Base-by-base conservation (phyloP, 2,329 filamentous ascomycete genomes). In the Botrytis aclada region DNA sequence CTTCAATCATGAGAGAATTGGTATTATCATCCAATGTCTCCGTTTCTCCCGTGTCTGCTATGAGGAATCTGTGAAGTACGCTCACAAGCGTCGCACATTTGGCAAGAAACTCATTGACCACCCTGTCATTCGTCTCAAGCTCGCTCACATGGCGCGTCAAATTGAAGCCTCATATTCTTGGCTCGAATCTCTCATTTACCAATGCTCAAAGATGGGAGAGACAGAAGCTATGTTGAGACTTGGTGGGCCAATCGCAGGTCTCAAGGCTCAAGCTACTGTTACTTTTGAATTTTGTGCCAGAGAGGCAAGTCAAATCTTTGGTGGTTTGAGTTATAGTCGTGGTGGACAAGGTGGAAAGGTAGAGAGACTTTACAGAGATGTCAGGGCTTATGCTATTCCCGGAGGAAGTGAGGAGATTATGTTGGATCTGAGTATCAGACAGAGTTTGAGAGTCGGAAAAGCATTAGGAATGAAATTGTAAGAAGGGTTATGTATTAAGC, bases 1-100 rank as follows among this genome's bases (percentile, higher is more conserved):
- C 88, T 98, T 98, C 87, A 98, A 98, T 88, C 96, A 98, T 87
- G 96, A 99, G 86, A 93, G 96, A 76, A 95, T 99, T 79, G 96
- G 96, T 75, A 98, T 99, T 84, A 95, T 98, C 84, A 98, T 98
- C 85, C 96, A 99, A 84, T 97, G 91, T 80, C 83, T 98, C 77
- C 94, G 96, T 80, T 98, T 99, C 88, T 91, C 93, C 61, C 94
- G 96, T 77, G 95, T 98, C 77, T 98, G 95, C 88, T 97, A 94
- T 86, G 95, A 98, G 82, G 96, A 99, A 85, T 93, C 92, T 37
- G 89, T 98, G 83, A 97, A 97, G 83, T 99, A 98, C 84, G 95
- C 94, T 75, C 93, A 96, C 89, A 99, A 99, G 90, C 93, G 96
- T 78, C 90, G 90, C 79, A 98, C 96, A 0, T 99, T 99, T 80